Conservation (phyloP, 345 rosid species). For the Cardamine chenopodiifolia region DNA sequence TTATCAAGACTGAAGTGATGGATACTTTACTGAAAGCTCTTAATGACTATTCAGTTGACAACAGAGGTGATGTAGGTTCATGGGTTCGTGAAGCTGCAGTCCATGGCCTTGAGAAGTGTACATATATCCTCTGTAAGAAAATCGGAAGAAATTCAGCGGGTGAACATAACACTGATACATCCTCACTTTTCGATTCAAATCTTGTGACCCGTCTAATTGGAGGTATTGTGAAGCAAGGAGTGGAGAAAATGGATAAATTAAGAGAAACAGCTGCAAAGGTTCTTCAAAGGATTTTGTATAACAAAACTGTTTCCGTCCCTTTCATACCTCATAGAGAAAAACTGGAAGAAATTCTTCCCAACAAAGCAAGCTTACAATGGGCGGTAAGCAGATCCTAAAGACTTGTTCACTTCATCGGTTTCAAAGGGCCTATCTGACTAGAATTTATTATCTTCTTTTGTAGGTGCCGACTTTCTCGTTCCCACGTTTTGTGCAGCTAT, state of each 20-base stretch:
- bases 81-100: conserved; percentile 99
- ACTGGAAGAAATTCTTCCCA: conserved; percentile 70
- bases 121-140: conserved; percentile 69
- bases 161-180: conserved; percentile 35
- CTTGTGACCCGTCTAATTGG: conserved; percentile 65
- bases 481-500: conserved; percentile 77
- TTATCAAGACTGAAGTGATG: conserved; percentile 86
- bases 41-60: conserved; percentile 90
- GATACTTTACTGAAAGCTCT: conserved; percentile 77
- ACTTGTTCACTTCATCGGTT: conserved; percentile 18
- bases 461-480: conserved; percentile 83
- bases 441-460: conserved; percentile 40
- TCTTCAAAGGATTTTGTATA: conserved; percentile 76
- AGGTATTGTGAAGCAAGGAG: conserved; percentile 80
- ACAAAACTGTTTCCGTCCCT: conserved; percentile 54
- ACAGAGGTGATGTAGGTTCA: conserved; percentile 98
- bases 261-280: conserved; percentile 87
- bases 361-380: conserved; percentile 63
- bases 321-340: conserved; percentile 70
- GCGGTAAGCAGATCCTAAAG: conserved; percentile 51
- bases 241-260: conserved; percentile 92
- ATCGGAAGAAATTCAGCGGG: conserved; percentile 32
- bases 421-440: conserved; percentile 17
- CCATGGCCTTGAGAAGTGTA: conserved; percentile 83
- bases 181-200: conserved; percentile 57